Evolutionary conservation across 257 asterid species (phyloP).

Genomic region (Fraxinus pennsylvanica): DNA sequence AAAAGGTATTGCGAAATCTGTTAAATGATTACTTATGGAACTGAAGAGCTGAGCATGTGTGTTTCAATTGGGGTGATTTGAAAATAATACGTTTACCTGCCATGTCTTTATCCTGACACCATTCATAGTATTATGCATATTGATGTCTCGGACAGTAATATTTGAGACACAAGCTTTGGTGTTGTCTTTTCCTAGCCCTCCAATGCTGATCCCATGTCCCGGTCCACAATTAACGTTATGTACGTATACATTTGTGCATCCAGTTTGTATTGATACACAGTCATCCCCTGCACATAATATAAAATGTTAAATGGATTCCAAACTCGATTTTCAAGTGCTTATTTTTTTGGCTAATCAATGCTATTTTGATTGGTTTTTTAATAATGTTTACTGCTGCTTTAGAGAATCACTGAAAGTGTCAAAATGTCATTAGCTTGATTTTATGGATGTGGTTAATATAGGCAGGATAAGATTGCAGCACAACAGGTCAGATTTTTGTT

Average conservation of each 20-base stretch:
- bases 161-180: slow-evolving; percentile 35
- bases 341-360: not conserved
- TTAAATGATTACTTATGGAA: not conserved
- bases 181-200: slow-evolving; percentile 34
- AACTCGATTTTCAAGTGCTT: not conserved
- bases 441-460: slow-evolving; percentile 29
- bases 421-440: slow-evolving; percentile 19
- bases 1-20: not conserved
- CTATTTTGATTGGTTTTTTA: not conserved
- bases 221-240: slow-evolving; percentile 35
- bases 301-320: not conserved
- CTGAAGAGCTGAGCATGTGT: not conserved
- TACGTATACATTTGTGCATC: slow-evolving; percentile 31
- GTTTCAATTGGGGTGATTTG: not conserved
- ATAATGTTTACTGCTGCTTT: not conserved
- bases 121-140: slow-evolving; percentile 31
- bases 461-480: slow-evolving; percentile 36
- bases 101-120: slow-evolving; percentile 70
- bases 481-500: slow-evolving; percentile 19
- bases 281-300: slow-evolving; percentile 29
- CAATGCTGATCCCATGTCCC: slow-evolving; percentile 36
- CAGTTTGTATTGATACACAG: slow-evolving; percentile 37
- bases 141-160: slow-evolving; percentile 31
- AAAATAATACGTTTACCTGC: slow-evolving; percentile 53
- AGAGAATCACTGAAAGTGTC: slow-evolving; percentile 21